These are phyloP conservation scores for Leccinum brunneo-olivaceum DNA, from an alignment of 1,284 basidiomycete species.

Conservation along the genomic window DNA sequence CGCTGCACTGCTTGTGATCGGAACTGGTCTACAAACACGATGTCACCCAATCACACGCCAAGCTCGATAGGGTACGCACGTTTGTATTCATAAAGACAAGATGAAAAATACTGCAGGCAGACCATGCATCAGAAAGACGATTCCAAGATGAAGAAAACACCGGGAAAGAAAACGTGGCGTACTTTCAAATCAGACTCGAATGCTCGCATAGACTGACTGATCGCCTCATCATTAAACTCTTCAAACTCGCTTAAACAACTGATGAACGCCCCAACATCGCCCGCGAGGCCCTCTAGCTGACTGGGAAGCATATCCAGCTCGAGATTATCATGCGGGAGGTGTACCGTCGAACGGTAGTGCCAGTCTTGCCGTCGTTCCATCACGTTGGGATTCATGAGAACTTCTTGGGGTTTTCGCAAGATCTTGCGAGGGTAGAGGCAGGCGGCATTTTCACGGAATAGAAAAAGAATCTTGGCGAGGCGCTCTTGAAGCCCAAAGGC, in stretches of 20 bases:
- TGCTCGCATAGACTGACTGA: constrained; percentile 42
- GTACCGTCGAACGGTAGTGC: constrained; percentile 17
- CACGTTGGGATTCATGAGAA: constrained; percentile 24
- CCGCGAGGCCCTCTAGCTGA: constrained; percentile 40
- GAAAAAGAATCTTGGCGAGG: constrained; percentile 28
- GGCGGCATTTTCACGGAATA: constrained; percentile 31
- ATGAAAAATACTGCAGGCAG: constrained; percentile 25
- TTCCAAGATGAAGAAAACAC: neutral
- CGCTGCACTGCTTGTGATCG: constrained; percentile 45
- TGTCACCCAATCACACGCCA: neutral
- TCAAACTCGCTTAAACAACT: constrained; percentile 49
- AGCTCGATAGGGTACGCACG: constrained; percentile 17
- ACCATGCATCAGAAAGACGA: neutral
- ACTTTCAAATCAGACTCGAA: constrained; percentile 48
- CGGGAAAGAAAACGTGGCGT: neutral
- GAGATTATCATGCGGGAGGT: constrained; percentile 16
- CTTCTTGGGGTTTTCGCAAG: constrained; percentile 21
- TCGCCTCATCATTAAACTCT: constrained; percentile 49
- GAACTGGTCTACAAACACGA: constrained; percentile 34
- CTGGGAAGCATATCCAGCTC: constrained; percentile 26
- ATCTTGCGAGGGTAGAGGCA: constrained; percentile 29
- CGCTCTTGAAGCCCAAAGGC: constrained; percentile 29
- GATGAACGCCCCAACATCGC: constrained; percentile 44
- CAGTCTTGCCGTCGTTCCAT: constrained; percentile 23
- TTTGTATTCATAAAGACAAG: constrained; percentile 25